These are phyloP conservation scores for Mucor circinelloides DNA, from an alignment of 371 early-diverging fungal species.

Conservation along the genomic window DNA sequence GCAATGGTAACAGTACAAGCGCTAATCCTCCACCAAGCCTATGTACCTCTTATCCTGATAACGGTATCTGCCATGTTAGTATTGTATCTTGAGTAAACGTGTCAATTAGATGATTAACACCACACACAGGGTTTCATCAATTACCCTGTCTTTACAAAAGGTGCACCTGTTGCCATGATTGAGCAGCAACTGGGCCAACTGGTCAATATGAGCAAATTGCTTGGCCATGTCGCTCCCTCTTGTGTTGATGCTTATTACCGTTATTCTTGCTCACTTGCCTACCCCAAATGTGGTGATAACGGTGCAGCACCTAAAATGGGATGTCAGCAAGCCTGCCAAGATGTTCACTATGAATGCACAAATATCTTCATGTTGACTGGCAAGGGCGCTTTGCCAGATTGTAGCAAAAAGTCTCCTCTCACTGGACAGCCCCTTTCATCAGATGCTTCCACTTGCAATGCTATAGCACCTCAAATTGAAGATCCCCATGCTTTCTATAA, in stretches of 20 bases:
- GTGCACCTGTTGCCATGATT: conserved; percentile 19
- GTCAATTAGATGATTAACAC: conserved; percentile 2
- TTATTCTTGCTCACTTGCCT: conserved; percentile 40
- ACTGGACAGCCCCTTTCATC: conserved; percentile 39
- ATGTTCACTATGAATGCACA: conserved; percentile 33
- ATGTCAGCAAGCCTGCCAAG: conserved; percentile 54
- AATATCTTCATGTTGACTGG: conserved; percentile 40
- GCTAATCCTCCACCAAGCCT: conserved; percentile 1
- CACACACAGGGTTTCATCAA: conserved; percentile 32
- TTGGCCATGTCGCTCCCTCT: conserved; percentile 25
- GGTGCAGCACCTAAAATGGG: conserved; percentile 33
- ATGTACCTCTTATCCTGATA: conserved; percentile 17
- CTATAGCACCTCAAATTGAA: conserved; percentile 26
- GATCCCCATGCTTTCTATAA: conserved; percentile 21
- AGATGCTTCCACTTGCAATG: conserved; percentile 44
- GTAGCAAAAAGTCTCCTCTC: conserved; percentile 31
- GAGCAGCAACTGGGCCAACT: conserved; percentile 26
- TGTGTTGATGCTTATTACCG: conserved; percentile 48
- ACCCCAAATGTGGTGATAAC: conserved; percentile 35
- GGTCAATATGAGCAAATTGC: conserved; percentile 3
- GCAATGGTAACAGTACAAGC: not conserved
- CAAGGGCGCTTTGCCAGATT: conserved; percentile 47
- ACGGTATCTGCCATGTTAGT: conserved; percentile 25
- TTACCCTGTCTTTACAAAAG: conserved; percentile 36
- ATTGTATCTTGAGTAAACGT: not conserved